A percentile compares a stretch with the other conserved stretches of the same genome.
phyloP scores from a whole-genome alignment of 2,329 filamentous ascomycete species.

The Lachnellula subtilissima region DNA sequence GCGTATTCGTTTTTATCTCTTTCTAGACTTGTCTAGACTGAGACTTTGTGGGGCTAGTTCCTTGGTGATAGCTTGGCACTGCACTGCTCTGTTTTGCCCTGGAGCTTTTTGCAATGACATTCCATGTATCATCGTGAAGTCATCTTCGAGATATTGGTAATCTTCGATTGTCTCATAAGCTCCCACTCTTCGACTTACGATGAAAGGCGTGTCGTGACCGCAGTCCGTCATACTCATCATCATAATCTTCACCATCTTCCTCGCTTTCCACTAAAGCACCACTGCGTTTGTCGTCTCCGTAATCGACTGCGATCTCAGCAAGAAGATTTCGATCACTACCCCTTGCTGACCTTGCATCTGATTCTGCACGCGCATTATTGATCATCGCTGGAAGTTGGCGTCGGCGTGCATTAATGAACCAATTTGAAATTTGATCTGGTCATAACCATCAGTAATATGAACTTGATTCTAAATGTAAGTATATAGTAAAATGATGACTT shows the following conservation, averaged over 20 bases:
- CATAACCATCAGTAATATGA: neutral
- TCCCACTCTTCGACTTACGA: neutral
- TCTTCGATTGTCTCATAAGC: neutral
- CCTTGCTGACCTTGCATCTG: slow-evolving; percentile 19
- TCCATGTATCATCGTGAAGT: too few relatives aligned
- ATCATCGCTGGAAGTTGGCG: slow-evolving; percentile 59
- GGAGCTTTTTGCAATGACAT: too few relatives aligned
- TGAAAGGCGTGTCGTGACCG: neutral
- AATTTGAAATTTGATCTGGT: slow-evolving; percentile 68
- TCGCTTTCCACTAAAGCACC: slow-evolving; percentile 47
- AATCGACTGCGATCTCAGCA: slow-evolving; percentile 33
- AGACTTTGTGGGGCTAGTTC: too few relatives aligned
- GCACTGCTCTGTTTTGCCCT: too few relatives aligned
- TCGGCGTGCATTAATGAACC: slow-evolving; percentile 74
- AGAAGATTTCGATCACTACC: slow-evolving; percentile 18
- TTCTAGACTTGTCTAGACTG: too few relatives aligned
- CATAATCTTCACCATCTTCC: slow-evolving; percentile 41
- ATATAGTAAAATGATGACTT: slow-evolving; percentile 37
- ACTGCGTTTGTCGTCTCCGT: slow-evolving; percentile 36
- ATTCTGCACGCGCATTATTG: slow-evolving; percentile 40
- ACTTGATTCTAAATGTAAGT: neutral
- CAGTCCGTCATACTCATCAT: slow-evolving; percentile 34
- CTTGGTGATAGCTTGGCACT: too few relatives aligned
- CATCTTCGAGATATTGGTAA: neutral
- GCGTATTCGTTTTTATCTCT: too few relatives aligned